Evolutionary conservation across 495 filamentous ascomycete species (phyloP).

Genomic region (Penicillium lividum): DNA sequence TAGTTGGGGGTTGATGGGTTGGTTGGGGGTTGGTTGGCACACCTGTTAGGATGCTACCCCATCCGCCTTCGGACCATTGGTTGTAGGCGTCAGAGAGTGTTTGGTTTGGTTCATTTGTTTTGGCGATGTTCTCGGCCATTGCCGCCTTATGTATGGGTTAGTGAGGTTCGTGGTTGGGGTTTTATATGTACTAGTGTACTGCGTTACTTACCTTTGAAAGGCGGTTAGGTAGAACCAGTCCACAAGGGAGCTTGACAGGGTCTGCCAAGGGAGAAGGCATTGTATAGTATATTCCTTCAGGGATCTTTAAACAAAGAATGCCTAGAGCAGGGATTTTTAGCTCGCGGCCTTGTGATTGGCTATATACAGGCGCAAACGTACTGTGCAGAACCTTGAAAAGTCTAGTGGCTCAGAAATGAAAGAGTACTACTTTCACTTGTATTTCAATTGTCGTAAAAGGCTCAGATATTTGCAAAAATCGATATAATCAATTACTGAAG

Average conservation of each 20-base stretch:
- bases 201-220: constrained; percentile 45
- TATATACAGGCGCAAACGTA: constrained; percentile 1
- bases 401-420: not conserved
- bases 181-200: not conserved
- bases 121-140: constrained; percentile 50
- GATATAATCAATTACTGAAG: not conserved
- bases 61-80: constrained; percentile 52
- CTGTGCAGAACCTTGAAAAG: not conserved
- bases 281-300: constrained; percentile 4
- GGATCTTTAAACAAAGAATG: not conserved
- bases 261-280: constrained; percentile 40
- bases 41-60: constrained; percentile 52
- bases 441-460: not conserved
- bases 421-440: not conserved
- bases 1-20: not conserved
- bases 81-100: constrained; percentile 42
- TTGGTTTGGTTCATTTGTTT: constrained; percentile 31
- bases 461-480: not conserved
- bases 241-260: constrained; percentile 51
- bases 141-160: constrained; percentile 36
- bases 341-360: not conserved
- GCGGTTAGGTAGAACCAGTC: constrained; percentile 53
- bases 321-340: not conserved
- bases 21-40: not conserved
- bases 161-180: not conserved